Evolutionary conservation across 1,284 basidiomycete species (phyloP), one percentile per base, ranked within the genome.

Genomic region (Gastroboletus turbinatus): DNA sequence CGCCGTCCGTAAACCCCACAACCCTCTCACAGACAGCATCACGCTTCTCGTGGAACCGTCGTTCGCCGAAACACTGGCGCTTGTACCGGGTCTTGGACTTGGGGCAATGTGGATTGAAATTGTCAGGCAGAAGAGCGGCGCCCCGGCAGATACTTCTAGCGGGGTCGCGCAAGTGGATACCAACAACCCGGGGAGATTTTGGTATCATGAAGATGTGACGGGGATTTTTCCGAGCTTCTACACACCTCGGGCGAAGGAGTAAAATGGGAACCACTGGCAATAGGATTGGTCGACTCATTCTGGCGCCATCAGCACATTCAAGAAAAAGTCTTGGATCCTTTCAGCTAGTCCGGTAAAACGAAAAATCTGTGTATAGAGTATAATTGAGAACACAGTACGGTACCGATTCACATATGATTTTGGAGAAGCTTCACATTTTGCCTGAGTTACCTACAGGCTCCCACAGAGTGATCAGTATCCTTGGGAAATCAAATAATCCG

Each of bases 401-500:
- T 53, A 53, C 13, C 8, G 35, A 53, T 64, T 43, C 57, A 57
- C 45, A 30, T 52, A 32, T 29, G 40, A 49, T 48, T 10, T 50
- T 33, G 38, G 23, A 39, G 9, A 33, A 49, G 39, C n/a, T 25
- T 25, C 32, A 44, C 17, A 25, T 17, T 44, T 27, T 19, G 25
- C 25, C n/a, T 30, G 19, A 35, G 11, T 13, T 11, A 14, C 36
- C 6, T 7, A 46, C 33, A 40, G 32, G 21, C 19, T 10, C 16
- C 27, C 11, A n/a, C n/a, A 25, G 10, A 16, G 16, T n/a, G 27
- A 52, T 65, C 60, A 67, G 4, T 59, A 68, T 5, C 63, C 67
- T 39, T 55, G 42, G 4, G 56, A 69, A 68, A 90, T 89, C 68
- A 96, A 79, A 75, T 94, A 94, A 70, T 94, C 90, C 27, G 86